Percentiles rank a stretch among this genome's conserved stretches.
These are phyloP conservation scores for Aspergillus sp. DNA, from an alignment of 2,329 filamentous ascomycete genomes.

Conservation along the genomic window DNA sequence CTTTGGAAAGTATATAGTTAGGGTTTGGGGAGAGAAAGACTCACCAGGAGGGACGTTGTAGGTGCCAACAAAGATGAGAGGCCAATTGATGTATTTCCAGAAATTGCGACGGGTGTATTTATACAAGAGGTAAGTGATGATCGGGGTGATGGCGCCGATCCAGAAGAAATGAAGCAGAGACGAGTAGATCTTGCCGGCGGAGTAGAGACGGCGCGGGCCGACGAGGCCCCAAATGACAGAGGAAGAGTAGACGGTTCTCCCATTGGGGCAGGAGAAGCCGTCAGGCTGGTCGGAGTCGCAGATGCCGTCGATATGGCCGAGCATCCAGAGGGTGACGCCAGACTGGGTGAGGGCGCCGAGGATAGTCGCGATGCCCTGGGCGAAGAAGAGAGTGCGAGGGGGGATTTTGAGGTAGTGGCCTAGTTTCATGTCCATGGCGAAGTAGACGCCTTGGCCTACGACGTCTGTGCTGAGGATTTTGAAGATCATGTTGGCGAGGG, in stretches of 20 bases:
- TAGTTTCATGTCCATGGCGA: slow-evolving; percentile 48
- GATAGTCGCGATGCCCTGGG: slow-evolving; percentile 46
- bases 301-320: slow-evolving; percentile 38
- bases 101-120: slow-evolving; percentile 50
- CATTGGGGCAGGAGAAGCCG: slow-evolving; percentile 47
- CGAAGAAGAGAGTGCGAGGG: slow-evolving; percentile 43
- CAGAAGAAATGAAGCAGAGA: slow-evolving; percentile 46
- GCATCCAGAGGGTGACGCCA: slow-evolving; percentile 33
- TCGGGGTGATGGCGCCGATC: slow-evolving; percentile 41
- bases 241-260: slow-evolving; percentile 46
- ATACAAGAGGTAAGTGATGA: slow-evolving; percentile 48
- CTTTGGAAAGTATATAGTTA: no score
- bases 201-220: slow-evolving; percentile 46
- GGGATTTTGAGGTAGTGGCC: slow-evolving; percentile 51
- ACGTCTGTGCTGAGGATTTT: slow-evolving; percentile 41
- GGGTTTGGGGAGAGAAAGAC: no score
- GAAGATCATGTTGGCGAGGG: slow-evolving; percentile 44
- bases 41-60: slow-evolving; percentile 19
- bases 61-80: slow-evolving; percentile 19
- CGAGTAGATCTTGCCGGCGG: slow-evolving; percentile 41
- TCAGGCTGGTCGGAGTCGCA: slow-evolving; percentile 39
- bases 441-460: slow-evolving; percentile 43
- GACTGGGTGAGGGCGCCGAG: slow-evolving; percentile 43
- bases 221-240: slow-evolving; percentile 44
- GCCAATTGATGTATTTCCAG: slow-evolving; percentile 16